Evolutionary conservation across 1,139 yeast genomes (phyloP).

Genomic region (Geotrichum aggregatum): DNA sequence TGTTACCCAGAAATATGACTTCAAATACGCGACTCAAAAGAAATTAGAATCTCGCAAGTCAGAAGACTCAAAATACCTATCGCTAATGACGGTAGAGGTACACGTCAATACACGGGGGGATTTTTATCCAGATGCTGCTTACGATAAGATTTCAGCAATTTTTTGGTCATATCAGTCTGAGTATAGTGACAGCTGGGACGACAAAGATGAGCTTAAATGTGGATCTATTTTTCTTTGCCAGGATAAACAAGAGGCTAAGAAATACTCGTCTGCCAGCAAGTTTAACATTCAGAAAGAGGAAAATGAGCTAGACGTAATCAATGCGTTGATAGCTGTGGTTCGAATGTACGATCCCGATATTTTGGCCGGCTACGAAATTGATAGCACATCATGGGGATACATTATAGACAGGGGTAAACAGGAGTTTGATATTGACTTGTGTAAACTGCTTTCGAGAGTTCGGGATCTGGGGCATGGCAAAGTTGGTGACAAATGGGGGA

Average conservation of each 20-base stretch:
- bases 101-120: constrained; percentile 54
- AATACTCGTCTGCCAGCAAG: constrained; percentile 20
- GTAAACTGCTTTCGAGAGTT: constrained; percentile 46
- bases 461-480: constrained; percentile 39
- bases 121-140: constrained; percentile 60
- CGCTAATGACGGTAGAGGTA: constrained; percentile 60
- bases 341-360: constrained; percentile 78
- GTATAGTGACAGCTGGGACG: constrained; percentile 13
- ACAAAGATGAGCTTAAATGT: constrained; percentile 19
- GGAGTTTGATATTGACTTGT: constrained; percentile 51
- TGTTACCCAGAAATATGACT: constrained; percentile 24
- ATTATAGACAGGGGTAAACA: constrained; percentile 59
- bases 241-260: constrained; percentile 17
- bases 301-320: constrained; percentile 55
- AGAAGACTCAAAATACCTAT: constrained; percentile 44
- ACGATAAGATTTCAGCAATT: constrained; percentile 55
- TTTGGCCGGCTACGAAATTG: constrained; percentile 78
- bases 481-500: constrained; percentile 75
- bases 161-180: constrained; percentile 51
- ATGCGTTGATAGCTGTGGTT: constrained; percentile 53
- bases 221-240: constrained; percentile 30
- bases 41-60: constrained; percentile 18
- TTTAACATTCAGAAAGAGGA: constrained; percentile 27
- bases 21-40: constrained; percentile 26
- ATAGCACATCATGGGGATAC: constrained; percentile 85